Base-by-base conservation (phyloP, 73 alveolate species). In the Paramecium pentaurelia region DNA sequence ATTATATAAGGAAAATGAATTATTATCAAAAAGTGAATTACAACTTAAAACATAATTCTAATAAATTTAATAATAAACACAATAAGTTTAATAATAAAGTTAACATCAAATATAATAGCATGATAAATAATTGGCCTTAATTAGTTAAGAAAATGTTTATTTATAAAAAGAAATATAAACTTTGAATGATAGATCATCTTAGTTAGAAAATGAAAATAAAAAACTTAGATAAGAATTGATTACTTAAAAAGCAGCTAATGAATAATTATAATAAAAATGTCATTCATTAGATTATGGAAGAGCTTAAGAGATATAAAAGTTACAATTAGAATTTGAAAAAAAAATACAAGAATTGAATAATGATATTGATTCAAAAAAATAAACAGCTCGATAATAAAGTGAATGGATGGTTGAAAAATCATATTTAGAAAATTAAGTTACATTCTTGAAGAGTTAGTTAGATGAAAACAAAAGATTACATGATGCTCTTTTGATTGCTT, bases 381-480 rank as follows among this genome's bases (percentile, higher is more conserved):
- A 89, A 30, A 71, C 51, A 36, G 77, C 75, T 49, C 45, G 88
- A 25, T n/a, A 45, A 44, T 73, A 89, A 32, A 71, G 92, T 89
- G 94, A 89, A 34, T 89, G 86, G 86, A 89, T 89, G 64, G 88
- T 89, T 6, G 94, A 89, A 73, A 89, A 89, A 60, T 58, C 86
- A 7, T 89, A 89, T 51, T 47, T 89, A 3, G 94, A 89, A 89
- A 89, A 89, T 60, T 47, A 89, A 71, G 94, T 89, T 0, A 73
- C 68, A 44, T 89, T 89, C 34, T 73, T 71, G 8, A 89, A 89
- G 14, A 89, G 88, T 71, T 58, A 89, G 18, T 83, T 89, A n/a
- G 94, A 89, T 49, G 94, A 89, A 71, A 89, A 89, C 49, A 89
- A 89, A 47, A 70, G 88, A 64, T 83, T 89, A 10, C 94, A 89